Evolutionary conservation across 805 yeast species (phyloP).

Genomic region (Lipomyces kockii): DNA sequence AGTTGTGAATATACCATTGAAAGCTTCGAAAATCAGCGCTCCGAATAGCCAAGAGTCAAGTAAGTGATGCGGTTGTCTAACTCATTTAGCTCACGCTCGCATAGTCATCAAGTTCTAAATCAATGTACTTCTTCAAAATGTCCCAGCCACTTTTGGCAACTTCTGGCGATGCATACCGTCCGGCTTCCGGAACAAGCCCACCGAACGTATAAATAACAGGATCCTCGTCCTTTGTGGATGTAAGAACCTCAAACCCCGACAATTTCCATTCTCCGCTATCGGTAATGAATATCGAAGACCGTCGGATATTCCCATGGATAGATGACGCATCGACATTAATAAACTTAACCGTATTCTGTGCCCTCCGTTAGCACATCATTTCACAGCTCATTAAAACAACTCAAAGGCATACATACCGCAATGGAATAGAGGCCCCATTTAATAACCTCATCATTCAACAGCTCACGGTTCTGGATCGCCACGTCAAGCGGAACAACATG

Average conservation of each 20-base stretch:
- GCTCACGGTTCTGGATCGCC: constrained; percentile 45
- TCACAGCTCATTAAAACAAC: neutral
- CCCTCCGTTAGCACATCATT: neutral
- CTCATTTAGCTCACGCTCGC: constrained; percentile 32
- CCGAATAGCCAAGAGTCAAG: constrained; percentile 73
- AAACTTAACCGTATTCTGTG: constrained; percentile 55
- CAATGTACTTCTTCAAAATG: constrained; percentile 31
- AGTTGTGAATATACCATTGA: constrained; percentile 43
- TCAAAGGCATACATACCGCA: constrained; percentile 39
- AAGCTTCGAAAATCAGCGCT: constrained; percentile 54
- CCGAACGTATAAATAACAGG: constrained; percentile 44
- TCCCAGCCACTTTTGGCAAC: constrained; percentile 53
- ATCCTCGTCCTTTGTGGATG: constrained; percentile 56
- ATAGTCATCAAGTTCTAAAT: neutral
- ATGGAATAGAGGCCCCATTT: constrained; percentile 62
- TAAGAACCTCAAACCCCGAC: constrained; percentile 76
- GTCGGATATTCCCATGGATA: constrained; percentile 66
- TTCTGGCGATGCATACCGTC: constrained; percentile 59
- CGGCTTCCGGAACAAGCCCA: constrained; percentile 45
- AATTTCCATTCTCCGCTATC: constrained; percentile 80
- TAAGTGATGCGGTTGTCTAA: constrained; percentile 39
- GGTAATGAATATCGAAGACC: constrained; percentile 65
- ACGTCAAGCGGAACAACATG: constrained; percentile 58
- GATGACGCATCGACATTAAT: constrained; percentile 61
- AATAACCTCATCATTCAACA: constrained; percentile 45